A percentile compares a stretch with the other conserved stretches of the same genome.
Conservation (phyloP, 2,329 filamentous ascomycete genomes). For the Penicillium hordei region DNA sequence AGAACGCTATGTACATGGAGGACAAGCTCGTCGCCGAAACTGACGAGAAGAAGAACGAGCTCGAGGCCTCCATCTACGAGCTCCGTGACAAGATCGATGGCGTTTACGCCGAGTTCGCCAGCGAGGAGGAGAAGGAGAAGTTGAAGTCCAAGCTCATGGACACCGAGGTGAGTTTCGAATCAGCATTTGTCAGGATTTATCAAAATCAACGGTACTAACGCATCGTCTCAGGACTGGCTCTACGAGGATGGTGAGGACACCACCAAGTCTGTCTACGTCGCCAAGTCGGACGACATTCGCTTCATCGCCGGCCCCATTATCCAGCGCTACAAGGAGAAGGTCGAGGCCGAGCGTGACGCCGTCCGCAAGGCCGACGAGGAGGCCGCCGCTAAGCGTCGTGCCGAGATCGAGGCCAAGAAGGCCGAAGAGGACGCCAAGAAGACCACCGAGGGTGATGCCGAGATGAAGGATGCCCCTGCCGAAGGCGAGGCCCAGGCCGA, state of each 20-base stretch:
- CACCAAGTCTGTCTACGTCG: conserved; percentile 86
- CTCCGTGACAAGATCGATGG: conserved; percentile 93
- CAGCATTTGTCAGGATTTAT: conserved; percentile 6
- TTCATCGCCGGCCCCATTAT: conserved; percentile 86
- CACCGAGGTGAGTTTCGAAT: conserved; percentile 68
- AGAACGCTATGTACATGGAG: conserved; percentile 90
- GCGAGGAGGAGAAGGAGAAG: conserved; percentile 87
- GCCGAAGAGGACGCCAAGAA: conserved; percentile 48
- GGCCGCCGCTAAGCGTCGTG: conserved; percentile 60
- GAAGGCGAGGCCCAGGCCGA: conserved; percentile 29
- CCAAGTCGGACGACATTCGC: conserved; percentile 95
- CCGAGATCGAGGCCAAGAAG: conserved; percentile 68
- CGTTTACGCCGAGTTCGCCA: conserved; percentile 83
- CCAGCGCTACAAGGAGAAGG: conserved; percentile 93
- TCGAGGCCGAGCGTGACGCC: conserved; percentile 80
- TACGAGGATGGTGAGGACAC: conserved; percentile 96
- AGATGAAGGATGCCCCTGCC: conserved; percentile 63
- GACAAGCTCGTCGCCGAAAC: conserved; percentile 98
- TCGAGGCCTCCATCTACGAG: conserved; percentile 97
- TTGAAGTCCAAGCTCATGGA: conserved; percentile 79
- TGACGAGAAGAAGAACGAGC: conserved; percentile 99
- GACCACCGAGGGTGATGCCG: conserved; percentile 45
- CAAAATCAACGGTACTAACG: conserved; percentile 16
- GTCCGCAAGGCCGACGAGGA: conserved; percentile 66
- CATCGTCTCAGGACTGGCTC: conserved; percentile 76